Conservation (phyloP, 2,329 filamentous ascomycete species). For the Penicillium paneum region DNA sequence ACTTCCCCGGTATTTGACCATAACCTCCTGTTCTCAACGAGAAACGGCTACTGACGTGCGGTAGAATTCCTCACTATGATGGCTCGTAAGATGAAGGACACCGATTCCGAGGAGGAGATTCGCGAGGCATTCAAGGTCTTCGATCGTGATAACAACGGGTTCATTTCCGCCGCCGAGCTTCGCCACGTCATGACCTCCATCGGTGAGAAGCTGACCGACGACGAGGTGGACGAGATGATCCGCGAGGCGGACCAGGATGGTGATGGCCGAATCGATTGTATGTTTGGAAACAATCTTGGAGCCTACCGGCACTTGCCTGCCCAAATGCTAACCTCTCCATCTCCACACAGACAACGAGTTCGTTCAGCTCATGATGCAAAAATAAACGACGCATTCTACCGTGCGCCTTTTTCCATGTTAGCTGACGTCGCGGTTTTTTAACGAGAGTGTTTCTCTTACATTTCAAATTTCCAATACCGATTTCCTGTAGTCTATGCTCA, state of each 20-base stretch:
- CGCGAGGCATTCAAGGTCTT: slow-evolving; percentile 88
- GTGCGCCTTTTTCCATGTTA: slow-evolving; percentile 29
- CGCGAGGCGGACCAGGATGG: slow-evolving; percentile 86
- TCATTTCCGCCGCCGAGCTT: slow-evolving; percentile 83
- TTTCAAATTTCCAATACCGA: slow-evolving; percentile 22
- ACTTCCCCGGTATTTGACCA: slow-evolving; percentile 70
- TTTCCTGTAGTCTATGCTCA: slow-evolving; percentile 29
- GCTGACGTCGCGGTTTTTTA: slow-evolving; percentile 27
- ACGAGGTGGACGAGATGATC: slow-evolving; percentile 92
- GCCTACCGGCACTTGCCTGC: not conserved
- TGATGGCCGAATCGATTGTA: slow-evolving; percentile 85
- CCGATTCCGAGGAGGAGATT: slow-evolving; percentile 86
- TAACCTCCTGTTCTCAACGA: not conserved
- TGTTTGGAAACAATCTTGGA: slow-evolving; percentile 30
- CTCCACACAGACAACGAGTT: slow-evolving; percentile 73
- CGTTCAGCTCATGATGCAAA: slow-evolving; percentile 94
- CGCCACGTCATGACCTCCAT: slow-evolving; percentile 91
- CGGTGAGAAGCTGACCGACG: slow-evolving; percentile 84
- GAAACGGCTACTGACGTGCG: slow-evolving; percentile 13
- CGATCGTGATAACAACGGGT: slow-evolving; percentile 87
- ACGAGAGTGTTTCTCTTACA: slow-evolving; percentile 23
- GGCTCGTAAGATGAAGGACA: slow-evolving; percentile 93
- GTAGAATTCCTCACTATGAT: slow-evolving; percentile 89
- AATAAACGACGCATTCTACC: slow-evolving; percentile 54
- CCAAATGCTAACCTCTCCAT: slow-evolving; percentile 25